phyloP scores from a whole-genome alignment of 78 protist species.

The Dictyostelium discoideum region DNA sequence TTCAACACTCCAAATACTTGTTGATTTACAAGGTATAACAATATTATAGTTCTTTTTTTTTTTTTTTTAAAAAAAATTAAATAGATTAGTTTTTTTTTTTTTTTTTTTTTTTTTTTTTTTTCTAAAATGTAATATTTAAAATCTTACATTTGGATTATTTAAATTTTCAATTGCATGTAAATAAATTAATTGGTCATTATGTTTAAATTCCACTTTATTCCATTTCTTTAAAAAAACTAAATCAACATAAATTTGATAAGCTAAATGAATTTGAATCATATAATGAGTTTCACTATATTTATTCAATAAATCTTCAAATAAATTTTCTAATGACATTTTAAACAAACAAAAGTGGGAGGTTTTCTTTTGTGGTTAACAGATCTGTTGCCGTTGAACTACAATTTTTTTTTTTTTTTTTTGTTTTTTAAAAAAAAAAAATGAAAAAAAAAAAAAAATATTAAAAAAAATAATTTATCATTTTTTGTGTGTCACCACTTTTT shows the following conservation, averaged over 20 bases:
- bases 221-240: conserved; percentile 7
- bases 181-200: background rate
- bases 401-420: background rate
- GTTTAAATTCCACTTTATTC: background rate
- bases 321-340: background rate
- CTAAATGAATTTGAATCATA: conserved; percentile 13
- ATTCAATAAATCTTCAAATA: background rate
- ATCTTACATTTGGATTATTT: background rate
- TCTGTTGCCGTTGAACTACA: background rate
- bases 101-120: background rate
- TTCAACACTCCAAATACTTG: conserved; percentile 6
- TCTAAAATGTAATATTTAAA: background rate
- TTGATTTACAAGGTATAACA: conserved; percentile 5
- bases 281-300: background rate
- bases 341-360: background rate
- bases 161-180: background rate
- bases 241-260: conserved; percentile 34
- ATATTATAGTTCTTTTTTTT: background rate
- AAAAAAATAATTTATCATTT: background rate
- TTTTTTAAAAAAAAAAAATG: background rate
- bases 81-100: background rate
- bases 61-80: background rate
- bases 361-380: background rate
- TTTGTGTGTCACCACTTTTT: background rate
- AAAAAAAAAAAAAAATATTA: background rate